Conservation (phyloP, 305 asterid genomes). For the Withania somnifera region DNA sequence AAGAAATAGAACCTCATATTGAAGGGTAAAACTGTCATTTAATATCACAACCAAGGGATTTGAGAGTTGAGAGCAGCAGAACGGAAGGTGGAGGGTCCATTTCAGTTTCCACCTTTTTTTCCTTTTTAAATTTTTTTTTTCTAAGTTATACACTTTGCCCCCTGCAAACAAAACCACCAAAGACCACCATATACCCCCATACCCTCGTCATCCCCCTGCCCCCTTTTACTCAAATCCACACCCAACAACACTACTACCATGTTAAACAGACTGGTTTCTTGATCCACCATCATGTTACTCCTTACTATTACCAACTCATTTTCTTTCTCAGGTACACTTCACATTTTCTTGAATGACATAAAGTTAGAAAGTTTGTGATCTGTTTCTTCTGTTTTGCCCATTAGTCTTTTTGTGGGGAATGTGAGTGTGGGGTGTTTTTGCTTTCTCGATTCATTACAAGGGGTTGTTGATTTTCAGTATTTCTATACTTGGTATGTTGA, state of each 20-base stretch:
- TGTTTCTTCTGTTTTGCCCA: background rate
- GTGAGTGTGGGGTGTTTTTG: background rate
- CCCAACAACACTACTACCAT: background rate
- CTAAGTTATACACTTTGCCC: background rate
- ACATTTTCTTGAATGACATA: background rate
- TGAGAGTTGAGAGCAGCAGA: background rate
- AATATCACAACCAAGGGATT: background rate
- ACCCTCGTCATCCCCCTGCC: background rate
- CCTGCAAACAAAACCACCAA: background rate
- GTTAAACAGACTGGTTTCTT: background rate
- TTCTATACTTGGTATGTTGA: no score
- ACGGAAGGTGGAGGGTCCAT: background rate
- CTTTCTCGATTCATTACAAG: no score
- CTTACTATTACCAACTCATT: conserved; percentile 8
- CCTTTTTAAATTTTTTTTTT: background rate
- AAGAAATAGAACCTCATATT: background rate
- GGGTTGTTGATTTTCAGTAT: no score
- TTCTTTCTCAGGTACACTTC: conserved; percentile 26
- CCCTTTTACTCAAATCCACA: background rate
- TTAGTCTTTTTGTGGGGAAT: background rate
- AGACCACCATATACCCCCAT: background rate
- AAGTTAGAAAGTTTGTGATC: background rate
- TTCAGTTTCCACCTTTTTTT: background rate
- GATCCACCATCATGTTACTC: conserved; percentile 13
- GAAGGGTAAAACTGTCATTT: background rate